A percentile compares a stretch with the other conserved stretches of the same genome.
These are phyloP conservation scores for Alternaria solani DNA, from an alignment of 2,329 filamentous ascomycete genomes.

Conservation along the genomic window DNA sequence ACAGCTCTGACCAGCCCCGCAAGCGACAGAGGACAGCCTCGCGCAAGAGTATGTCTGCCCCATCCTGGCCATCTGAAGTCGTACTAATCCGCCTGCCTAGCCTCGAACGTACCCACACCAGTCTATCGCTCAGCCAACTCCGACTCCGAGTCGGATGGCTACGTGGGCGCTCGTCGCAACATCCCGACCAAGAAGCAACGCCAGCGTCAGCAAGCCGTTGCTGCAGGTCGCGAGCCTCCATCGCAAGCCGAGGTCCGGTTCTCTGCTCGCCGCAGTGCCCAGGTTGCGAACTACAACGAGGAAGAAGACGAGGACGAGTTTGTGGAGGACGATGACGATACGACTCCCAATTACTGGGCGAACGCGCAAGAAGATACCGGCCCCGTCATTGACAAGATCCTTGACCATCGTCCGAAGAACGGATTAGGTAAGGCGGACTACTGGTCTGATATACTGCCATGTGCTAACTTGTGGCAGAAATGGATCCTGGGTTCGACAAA, in stretches of 20 bases:
- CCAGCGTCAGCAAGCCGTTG: conserved; percentile 72
- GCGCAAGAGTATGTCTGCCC: conserved; percentile 63
- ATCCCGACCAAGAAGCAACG: conserved; percentile 75
- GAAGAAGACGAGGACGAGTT: conserved; percentile 66
- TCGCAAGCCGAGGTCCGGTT: conserved; percentile 85
- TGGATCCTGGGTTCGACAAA: conserved; percentile 56
- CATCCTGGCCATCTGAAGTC: conserved; percentile 20
- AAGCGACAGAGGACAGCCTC: conserved; percentile 75
- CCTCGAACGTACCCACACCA: conserved; percentile 60
- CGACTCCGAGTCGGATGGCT: conserved; percentile 68
- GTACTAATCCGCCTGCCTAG: conserved; percentile 61
- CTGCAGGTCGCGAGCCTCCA: conserved; percentile 67
- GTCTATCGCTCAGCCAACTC: conserved; percentile 69
- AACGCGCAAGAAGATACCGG: conserved; percentile 76
- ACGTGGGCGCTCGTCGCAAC: conserved; percentile 77
- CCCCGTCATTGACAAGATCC: conserved; percentile 87
- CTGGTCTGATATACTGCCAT: not conserved
- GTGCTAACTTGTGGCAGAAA: conserved; percentile 39
- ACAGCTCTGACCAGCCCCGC: conserved; percentile 64
- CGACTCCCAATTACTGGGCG: conserved; percentile 74
- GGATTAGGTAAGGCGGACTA: conserved; percentile 56
- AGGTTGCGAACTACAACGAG: conserved; percentile 74
- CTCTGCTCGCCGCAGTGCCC: conserved; percentile 84
- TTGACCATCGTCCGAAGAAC: conserved; percentile 83
- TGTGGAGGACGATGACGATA: conserved; percentile 66